Base-by-base conservation (phyloP, 2,329 filamentous ascomycete genomes). In the Fusarium sp. region DNA sequence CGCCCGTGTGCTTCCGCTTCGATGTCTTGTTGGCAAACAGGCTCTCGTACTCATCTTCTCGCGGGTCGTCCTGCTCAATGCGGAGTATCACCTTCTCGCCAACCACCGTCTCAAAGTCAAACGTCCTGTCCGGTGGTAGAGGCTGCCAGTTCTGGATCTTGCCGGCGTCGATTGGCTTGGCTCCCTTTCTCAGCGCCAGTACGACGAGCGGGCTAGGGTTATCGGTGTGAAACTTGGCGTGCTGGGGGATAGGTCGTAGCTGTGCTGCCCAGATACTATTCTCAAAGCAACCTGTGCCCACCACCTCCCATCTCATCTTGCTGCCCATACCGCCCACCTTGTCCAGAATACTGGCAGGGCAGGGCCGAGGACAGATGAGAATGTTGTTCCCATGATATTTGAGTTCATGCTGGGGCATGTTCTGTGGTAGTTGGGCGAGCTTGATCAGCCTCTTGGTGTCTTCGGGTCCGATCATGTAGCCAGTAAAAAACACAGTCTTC, bases 401-500 rank as follows among this genome's bases (percentile, higher is more conserved):
- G 69, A 97, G 82, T 56, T 96, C 92, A 57, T 87, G 85, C 55
- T 91, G 89, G 27, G 88, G 84, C 58, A 89, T 81, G 62, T 86
- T 85, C 4, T 83, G 75, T 4, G 90, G 90, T 18, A 93, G 82
- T 56, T 88, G 80, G 29, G 90, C 88, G n/a, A 97, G 84, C 6
- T 86, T 85, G 61, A 92, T 86, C 36, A 98, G 83, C 60, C 87
- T 88, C 75, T 91, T 87, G 2, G 90, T 90, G 77, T 96, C 92
- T 25, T 87, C 83, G 51, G 88, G 84, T 40, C 85, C 85, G 70
- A 99, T 90, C 79, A 97, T 88, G 80, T 99, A 98, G 54, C 93
- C 93, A 1, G 96, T 97, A 80, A 95, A 97, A 79, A 93, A 93
- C 54, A 97, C 90, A 1, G 89, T 93, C 77, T 94, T 94, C 79